Evolutionary conservation across 2,329 filamentous ascomycete species (phyloP).

Genomic region (Bretziella fagacearum): DNA sequence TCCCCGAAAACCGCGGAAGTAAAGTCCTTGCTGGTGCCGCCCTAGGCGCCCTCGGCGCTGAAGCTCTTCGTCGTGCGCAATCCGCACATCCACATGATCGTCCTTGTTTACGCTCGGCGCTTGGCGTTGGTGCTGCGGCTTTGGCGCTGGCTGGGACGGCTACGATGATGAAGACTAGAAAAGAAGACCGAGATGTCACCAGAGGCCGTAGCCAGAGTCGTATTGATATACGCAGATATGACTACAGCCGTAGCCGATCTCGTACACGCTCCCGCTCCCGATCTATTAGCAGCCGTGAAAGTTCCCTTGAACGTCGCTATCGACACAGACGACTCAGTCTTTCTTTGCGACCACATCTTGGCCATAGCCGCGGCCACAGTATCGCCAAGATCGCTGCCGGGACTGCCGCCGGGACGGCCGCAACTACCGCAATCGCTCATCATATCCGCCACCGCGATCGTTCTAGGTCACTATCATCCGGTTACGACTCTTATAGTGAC

Average conservation of each 20-base stretch:
- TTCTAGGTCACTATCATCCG: slow-evolving; percentile 15
- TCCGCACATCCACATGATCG: slow-evolving; percentile 37
- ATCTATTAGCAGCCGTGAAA: not conserved
- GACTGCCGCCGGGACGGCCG: slow-evolving; percentile 36
- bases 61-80: slow-evolving; percentile 41
- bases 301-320: not conserved
- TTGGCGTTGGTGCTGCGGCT: slow-evolving; percentile 46
- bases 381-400: slow-evolving; percentile 40
- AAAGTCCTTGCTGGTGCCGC: slow-evolving; percentile 46
- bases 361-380: slow-evolving; percentile 38
- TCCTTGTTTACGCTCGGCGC: slow-evolving; percentile 36
- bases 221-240: slow-evolving; percentile 16
- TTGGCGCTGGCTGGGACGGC: slow-evolving; percentile 47
- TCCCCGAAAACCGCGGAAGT: slow-evolving; percentile 34
- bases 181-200: slow-evolving; percentile 41
- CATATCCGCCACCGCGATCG: slow-evolving; percentile 34
- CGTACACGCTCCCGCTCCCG: not conserved
- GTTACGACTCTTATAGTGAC: not conserved
- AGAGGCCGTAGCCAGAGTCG: slow-evolving; percentile 35
- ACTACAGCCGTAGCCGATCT: not conserved
- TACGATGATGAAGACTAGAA: slow-evolving; percentile 45
- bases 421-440: slow-evolving; percentile 40
- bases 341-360: not conserved
- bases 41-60: slow-evolving; percentile 44
- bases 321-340: slow-evolving; percentile 18